phyloP scores from a whole-genome alignment of 164 flowering plant species.

The Chimonanthus salicifolius region DNA sequence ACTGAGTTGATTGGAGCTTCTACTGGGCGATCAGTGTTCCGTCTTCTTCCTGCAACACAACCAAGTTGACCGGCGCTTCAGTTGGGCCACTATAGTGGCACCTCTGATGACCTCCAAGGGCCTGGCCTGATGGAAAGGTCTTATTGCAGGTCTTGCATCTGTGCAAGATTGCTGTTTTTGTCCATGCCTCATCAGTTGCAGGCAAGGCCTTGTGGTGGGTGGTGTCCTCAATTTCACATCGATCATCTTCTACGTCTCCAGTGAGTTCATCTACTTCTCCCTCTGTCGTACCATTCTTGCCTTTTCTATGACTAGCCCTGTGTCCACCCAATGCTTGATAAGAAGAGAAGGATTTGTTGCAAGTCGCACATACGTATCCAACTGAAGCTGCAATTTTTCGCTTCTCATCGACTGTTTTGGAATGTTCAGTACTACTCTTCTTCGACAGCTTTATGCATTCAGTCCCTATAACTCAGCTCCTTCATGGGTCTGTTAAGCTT shows the following conservation, averaged over 20 bases:
- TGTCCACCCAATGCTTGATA: background rate
- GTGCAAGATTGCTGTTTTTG: conserved; percentile 21
- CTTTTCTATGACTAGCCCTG: conserved; percentile 38
- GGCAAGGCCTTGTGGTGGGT: conserved; percentile 2
- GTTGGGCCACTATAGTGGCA: conserved; percentile 30
- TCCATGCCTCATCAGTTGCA: conserved; percentile 7
- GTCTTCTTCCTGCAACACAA: conserved; percentile 7
- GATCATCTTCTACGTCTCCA: background rate
- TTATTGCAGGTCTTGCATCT: conserved; percentile 50
- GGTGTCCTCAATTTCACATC: too few relatives aligned
- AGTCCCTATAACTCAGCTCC: background rate
- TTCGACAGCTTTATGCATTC: background rate
- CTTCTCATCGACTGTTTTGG: background rate
- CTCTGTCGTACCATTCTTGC: background rate
- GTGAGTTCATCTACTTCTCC: background rate
- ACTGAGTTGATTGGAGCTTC: background rate
- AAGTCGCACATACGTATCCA: background rate
- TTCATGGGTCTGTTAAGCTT: background rate
- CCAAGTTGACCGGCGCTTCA: conserved; percentile 10
- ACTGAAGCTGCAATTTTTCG: background rate
- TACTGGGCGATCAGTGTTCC: background rate
- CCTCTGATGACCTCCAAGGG: conserved; percentile 65
- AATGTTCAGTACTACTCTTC: too few relatives aligned
- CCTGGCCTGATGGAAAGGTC: conserved; percentile 47
- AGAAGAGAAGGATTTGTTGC: background rate